Evolutionary conservation across 164 flowering plant genomes (phyloP), one percentile per base, ranked within the genome.

Genomic region (Umbilicus rupestris): DNA sequence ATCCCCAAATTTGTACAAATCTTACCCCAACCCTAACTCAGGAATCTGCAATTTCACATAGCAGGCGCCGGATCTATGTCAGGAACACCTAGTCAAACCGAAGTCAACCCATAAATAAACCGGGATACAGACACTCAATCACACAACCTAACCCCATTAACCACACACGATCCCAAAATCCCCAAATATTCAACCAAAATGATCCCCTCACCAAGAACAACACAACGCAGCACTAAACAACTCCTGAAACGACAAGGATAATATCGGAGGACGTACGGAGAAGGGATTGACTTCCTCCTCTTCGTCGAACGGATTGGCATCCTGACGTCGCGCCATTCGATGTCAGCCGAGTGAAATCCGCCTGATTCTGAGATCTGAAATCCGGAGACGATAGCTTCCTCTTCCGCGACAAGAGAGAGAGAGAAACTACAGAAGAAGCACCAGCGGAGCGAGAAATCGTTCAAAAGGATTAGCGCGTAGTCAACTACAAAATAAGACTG

Each of bases 231-330:
- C 55, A 47, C 11, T 16, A 5, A 16, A 47, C 20, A 5, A 20
- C 17, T 11, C 16, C 20, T 24, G 20, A 24, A 11, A 50, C 8
- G 3, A 12, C 2, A 33, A 22, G 11, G 22, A 17, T 26, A 44
- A 7, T 5, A 24, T n/a, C 22, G 17, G 28, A 30, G 20, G 12
- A 70, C 90, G 78, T 70, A 91, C 97, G 66, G 97, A 74, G 70
- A 91, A 91, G 37, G 97, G 97, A 69, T 91, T 92, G 50, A 89
- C 96, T 69, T 89, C 89, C 19, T 81, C 84, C 66, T 83, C 93
- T 67, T 85, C 83, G 10, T 80, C 95, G 70, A 89, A 92, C 26
- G 96, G 97, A 73, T 89, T 89, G 37, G 69, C 68, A 68, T 92
- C 93, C 74, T 82, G 85, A 19, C 84, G 85, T 28, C 84, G 64